Evolutionary conservation across 495 filamentous ascomycete species (phyloP).

Genomic region (Schizothecium vesticola): DNA sequence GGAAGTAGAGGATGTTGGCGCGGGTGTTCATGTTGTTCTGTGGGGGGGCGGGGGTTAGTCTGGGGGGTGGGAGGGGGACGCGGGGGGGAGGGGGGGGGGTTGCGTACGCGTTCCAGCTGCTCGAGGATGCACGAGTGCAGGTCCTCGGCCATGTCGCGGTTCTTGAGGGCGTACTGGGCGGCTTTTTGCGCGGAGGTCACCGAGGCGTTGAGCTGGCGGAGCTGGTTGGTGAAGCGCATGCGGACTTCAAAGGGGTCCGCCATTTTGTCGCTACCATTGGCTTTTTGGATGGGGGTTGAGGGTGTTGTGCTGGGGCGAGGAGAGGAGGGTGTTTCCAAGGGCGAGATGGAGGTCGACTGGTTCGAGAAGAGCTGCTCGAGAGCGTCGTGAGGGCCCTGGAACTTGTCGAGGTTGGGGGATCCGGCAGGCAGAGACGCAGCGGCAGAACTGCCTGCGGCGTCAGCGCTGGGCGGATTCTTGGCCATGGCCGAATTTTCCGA

Average conservation of each 20-base stretch:
- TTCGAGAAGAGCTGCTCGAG: not conserved
- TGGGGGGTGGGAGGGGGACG: not conserved
- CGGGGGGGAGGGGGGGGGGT: constrained; percentile 4
- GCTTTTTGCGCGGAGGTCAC: constrained; percentile 85
- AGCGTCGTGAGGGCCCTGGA: not conserved
- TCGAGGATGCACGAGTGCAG: constrained; percentile 95
- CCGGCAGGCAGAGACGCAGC: too few species aligned
- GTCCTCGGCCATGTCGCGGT: constrained; percentile 90
- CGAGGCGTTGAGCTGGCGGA: constrained; percentile 84
- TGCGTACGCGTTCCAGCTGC: constrained; percentile 72
- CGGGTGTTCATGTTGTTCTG: constrained; percentile 92
- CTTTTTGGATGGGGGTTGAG: not conserved
- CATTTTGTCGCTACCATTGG: constrained; percentile 42
- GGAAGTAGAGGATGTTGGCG: constrained; percentile 99
- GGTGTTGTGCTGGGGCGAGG: not conserved
- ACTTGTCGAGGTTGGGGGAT: not conserved
- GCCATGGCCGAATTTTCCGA: not conserved
- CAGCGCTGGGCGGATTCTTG: not conserved
- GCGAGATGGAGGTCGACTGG: not conserved
- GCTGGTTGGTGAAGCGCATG: constrained; percentile 86
- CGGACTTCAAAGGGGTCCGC: constrained; percentile 97
- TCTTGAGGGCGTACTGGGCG: constrained; percentile 88
- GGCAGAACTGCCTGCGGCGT: too few species aligned
- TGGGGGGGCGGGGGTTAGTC: not conserved
- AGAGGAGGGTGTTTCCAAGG: not conserved